phyloP scores from a whole-genome alignment of 2,329 filamentous ascomycete species.

The Pseudonectria foliicola region DNA sequence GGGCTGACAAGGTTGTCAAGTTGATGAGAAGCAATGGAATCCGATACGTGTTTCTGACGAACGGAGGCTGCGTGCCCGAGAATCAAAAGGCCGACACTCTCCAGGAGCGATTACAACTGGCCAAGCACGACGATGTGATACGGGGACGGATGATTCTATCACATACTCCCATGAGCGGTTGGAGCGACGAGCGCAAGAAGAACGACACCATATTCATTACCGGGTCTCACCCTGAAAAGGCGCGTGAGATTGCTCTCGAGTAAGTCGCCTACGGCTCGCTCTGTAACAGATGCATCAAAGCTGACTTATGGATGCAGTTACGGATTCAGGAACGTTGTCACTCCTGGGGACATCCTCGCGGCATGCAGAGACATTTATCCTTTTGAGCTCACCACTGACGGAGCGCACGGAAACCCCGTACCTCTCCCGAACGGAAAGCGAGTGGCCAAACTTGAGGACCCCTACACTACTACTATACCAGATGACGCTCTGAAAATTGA shows the following conservation, averaged over 20 bases:
- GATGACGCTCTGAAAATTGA: constrained; percentile 63
- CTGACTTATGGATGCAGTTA: constrained; percentile 31
- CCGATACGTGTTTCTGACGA: constrained; percentile 91
- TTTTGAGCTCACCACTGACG: constrained; percentile 49
- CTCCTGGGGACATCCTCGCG: constrained; percentile 73
- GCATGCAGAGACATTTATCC: constrained; percentile 74
- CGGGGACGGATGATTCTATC: constrained; percentile 56
- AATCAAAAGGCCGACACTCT: constrained; percentile 28
- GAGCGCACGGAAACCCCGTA: constrained; percentile 22
- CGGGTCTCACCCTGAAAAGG: constrained; percentile 60
- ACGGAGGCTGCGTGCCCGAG: constrained; percentile 86
- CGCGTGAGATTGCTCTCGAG: constrained; percentile 65
- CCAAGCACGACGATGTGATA: constrained; percentile 27
- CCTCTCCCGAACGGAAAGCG: constrained; percentile 28
- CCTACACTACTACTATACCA: constrained; percentile 29
- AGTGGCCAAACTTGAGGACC: constrained; percentile 23
- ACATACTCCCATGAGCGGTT: constrained; percentile 78
- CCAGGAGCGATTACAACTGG: constrained; percentile 25
- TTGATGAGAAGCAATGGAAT: constrained; percentile 69
- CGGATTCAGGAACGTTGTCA: constrained; percentile 77
- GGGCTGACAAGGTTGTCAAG: constrained; percentile 65
- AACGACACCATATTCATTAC: constrained; percentile 61
- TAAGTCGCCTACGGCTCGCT: constrained; percentile 27
- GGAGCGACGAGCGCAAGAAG: constrained; percentile 29
- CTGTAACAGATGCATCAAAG: constrained; percentile 2